Evolutionary conservation across 108 stramenopile species (phyloP).

Genomic region (Chaetoceros muelleri): DNA sequence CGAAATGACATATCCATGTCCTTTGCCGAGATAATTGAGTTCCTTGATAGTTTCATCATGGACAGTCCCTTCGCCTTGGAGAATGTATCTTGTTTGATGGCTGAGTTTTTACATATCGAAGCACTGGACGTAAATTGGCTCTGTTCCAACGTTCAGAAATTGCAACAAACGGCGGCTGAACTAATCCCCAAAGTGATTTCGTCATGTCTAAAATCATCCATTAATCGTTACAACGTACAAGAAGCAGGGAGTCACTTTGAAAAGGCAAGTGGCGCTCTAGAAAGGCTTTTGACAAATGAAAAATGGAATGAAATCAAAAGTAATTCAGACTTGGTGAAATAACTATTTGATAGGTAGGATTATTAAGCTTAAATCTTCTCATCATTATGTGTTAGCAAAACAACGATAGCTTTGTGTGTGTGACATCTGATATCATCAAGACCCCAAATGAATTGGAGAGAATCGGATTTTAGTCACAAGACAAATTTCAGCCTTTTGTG

Average conservation of each 20-base stretch:
- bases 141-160: conserved; percentile 32
- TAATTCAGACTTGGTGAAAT: too few relatives aligned
- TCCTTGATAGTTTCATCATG: conserved; percentile 47
- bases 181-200: not conserved
- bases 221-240: not conserved
- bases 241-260: not conserved
- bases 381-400: too few relatives aligned
- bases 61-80: conserved; percentile 53
- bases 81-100: conserved; percentile 51
- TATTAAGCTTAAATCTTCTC: too few relatives aligned
- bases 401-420: too few relatives aligned
- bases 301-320: not conserved
- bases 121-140: conserved; percentile 49
- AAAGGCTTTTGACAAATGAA: not conserved
- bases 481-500: too few relatives aligned
- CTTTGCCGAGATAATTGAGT: conserved; percentile 49
- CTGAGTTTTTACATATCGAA: conserved; percentile 27
- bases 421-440: too few relatives aligned
- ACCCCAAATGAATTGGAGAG: too few relatives aligned
- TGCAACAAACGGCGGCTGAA: not conserved
- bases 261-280: not conserved
- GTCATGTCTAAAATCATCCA: not conserved
- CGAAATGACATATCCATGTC: conserved; percentile 34
- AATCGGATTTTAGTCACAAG: too few relatives aligned
- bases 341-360: too few relatives aligned